phyloP scores from a whole-genome alignment of 2,329 filamentous ascomycete species.

The Curvularia verruculosa region DNA sequence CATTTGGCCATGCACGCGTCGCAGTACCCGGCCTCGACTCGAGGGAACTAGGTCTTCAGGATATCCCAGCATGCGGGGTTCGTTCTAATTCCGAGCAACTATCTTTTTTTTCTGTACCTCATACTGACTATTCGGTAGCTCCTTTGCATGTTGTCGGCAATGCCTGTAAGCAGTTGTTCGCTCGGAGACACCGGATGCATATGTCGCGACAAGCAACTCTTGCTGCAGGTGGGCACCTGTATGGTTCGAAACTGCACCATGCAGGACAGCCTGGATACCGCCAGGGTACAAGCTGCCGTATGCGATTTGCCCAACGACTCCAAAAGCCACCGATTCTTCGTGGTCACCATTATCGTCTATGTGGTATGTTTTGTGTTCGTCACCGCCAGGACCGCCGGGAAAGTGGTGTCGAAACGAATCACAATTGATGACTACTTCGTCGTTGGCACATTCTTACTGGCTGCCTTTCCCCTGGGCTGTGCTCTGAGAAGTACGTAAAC shows the following conservation, averaged over 20 bases:
- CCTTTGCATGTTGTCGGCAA: conserved; percentile 20
- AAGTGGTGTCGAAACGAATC: conserved; percentile 22
- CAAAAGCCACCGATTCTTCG: conserved; percentile 5
- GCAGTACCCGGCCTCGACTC: neutral
- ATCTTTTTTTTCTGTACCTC: neutral
- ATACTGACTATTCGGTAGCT: conserved; percentile 17
- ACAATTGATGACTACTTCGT: conserved; percentile 31
- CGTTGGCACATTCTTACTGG: conserved; percentile 21
- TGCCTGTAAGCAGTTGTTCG: conserved; percentile 23
- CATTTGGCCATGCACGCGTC: neutral
- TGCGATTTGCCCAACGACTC: conserved; percentile 29
- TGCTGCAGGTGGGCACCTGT: conserved; percentile 15
- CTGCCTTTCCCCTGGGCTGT: conserved; percentile 26
- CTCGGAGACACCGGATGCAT: conserved; percentile 26
- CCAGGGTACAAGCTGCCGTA: conserved; percentile 29
- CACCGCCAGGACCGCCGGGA: conserved; percentile 20
- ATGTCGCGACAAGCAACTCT: conserved; percentile 19
- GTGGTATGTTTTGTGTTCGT: conserved; percentile 22
- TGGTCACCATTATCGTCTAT: conserved; percentile 22
- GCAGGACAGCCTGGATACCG: conserved; percentile 24
- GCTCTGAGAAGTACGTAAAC: conserved; percentile 26
- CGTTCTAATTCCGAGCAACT: neutral
- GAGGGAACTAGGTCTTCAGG: conserved; percentile 17
- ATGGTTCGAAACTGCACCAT: conserved; percentile 34
- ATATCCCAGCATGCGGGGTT: conserved; percentile 31